Base-by-base conservation (phyloP, 2,329 filamentous ascomycete species). In the Venturiaceae sp. region DNA sequence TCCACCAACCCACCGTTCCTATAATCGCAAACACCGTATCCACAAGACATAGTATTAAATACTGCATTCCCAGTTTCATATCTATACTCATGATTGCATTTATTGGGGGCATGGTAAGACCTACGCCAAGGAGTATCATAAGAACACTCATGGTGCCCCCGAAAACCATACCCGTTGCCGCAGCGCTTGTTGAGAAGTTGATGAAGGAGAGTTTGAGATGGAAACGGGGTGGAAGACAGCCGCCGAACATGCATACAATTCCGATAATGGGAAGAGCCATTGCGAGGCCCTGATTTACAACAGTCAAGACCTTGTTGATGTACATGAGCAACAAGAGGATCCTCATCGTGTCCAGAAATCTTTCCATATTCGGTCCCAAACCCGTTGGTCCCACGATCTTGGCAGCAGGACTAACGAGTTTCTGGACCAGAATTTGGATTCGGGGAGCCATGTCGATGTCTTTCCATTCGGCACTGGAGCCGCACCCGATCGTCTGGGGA, bases 151-250 rank as follows among this genome's bases (percentile, higher is more conserved):
- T 50, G 2, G 52, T 53, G 2, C 52, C 52, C 3, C 44, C 44
- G 13, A 30, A 6, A 7, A 53, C 30, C 4, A 13, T 8, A 9
- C 5, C 21, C 16, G 28, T 13, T 5, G 52, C 52, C 2, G 23
- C 32, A 9, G 19, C 14, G 13, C 52, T 53, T 4, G 34, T 23
- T 2, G 52, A 28, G 30, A 53, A 34, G 3, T 34, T 53, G 52
- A 34, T 14, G 19, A 53, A 53, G n/a, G 34, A 53, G 52, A 53
- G 14, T 23, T 53, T 53, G n/a, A 53, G 32, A n/a, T 37, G 52
- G 8, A 53, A n/a, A 4, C n/a, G 19, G 11, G 52, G 19, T 23
- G 52, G 52, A 7, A 53, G 52, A 5, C 28, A n/a, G 2, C 52
- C 52, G 16, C 4, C 34, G 3, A 37, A 23, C 32, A 37, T 37